phyloP scores from a whole-genome alignment of 441 rosid genomes.

The Pelargonium myrrhifolium region DNA sequence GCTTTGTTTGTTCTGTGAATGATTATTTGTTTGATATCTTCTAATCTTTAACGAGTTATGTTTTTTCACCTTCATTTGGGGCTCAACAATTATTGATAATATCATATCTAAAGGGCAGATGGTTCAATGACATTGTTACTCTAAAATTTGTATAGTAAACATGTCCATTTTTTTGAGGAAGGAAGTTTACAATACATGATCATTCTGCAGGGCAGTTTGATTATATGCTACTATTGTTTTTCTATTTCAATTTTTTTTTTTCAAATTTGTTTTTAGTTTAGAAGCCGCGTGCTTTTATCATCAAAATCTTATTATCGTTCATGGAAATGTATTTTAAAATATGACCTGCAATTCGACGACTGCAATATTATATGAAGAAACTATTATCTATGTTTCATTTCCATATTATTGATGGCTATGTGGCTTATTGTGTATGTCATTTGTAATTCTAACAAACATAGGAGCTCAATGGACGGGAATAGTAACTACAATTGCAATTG shows the following conservation, averaged over 20 bases:
- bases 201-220: no score
- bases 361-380: no score
- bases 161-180: no score
- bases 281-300: background rate
- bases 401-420: no score
- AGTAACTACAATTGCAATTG: constrained; percentile 84
- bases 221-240: no score
- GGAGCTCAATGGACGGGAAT: constrained; percentile 99
- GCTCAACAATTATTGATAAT: no score
- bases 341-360: background rate
- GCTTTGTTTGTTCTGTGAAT: background rate
- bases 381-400: background rate
- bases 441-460: constrained; percentile 22
- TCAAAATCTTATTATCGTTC: background rate
- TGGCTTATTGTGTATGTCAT: constrained; percentile 14
- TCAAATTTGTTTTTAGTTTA: background rate
- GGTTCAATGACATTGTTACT: no score
- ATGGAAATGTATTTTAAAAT: background rate
- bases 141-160: no score
- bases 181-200: no score
- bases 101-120: no score
- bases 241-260: no score
- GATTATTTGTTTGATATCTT: background rate
- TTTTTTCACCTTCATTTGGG: no score
- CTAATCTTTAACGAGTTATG: background rate